These are phyloP conservation scores for Laburnicola sp. DNA, from an alignment of 2,329 filamentous ascomycete genomes.

Conservation along the genomic window DNA sequence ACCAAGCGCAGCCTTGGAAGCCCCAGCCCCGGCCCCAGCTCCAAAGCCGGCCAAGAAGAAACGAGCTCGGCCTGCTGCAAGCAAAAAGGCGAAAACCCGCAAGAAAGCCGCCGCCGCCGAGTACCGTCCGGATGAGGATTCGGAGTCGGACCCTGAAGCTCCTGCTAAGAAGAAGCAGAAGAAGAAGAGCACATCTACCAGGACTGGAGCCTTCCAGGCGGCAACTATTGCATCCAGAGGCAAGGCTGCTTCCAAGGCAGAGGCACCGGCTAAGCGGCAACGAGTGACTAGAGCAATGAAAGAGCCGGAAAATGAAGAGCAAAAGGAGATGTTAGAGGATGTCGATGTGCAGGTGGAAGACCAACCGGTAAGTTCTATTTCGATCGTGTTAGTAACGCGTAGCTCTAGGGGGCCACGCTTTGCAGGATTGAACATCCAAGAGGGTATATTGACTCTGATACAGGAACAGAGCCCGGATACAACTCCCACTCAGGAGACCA, in stretches of 20 bases:
- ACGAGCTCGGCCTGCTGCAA: not conserved
- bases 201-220: not conserved
- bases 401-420: too few relatives aligned
- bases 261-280: not conserved
- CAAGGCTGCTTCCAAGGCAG: not conserved
- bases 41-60: not conserved
- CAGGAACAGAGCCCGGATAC: not conserved
- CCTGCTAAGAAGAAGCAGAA: conserved; percentile 13
- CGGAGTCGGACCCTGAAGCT: conserved; percentile 9
- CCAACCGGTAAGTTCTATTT: not conserved
- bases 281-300: not conserved
- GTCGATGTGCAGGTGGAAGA: not conserved
- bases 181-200: not conserved
- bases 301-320: not conserved
- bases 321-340: not conserved
- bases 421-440: too few relatives aligned
- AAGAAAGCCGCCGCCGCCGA: not conserved
- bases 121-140: conserved; percentile 2
- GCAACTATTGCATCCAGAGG: not conserved
- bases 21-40: not conserved
- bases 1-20: not conserved
- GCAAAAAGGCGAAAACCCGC: not conserved
- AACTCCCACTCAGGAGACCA: not conserved
- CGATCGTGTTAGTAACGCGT: not conserved
- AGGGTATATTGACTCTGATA: not conserved